Evolutionary conservation across 176 grass and related monocot species (phyloP).

Genomic region (Canna indica): DNA sequence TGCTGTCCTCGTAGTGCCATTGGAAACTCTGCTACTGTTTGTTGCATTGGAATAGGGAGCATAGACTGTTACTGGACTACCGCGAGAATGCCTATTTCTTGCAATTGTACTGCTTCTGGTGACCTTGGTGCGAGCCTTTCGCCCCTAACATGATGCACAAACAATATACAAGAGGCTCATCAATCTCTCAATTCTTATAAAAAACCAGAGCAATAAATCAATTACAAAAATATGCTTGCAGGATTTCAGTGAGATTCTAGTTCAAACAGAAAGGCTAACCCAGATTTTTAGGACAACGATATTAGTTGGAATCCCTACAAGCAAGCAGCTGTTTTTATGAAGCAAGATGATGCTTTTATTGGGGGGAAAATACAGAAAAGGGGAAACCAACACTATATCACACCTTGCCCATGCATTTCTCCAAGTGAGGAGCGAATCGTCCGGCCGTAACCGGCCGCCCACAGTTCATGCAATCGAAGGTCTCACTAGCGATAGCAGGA

Average conservation of each 20-base stretch:
- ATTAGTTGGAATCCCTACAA: background rate
- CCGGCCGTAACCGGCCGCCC: conserved; percentile 61
- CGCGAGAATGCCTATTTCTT: conserved; percentile 43
- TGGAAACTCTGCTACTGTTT: conserved; percentile 27
- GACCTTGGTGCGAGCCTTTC: conserved; percentile 57
- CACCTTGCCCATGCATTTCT: conserved; percentile 99
- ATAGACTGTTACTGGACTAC: conserved; percentile 41
- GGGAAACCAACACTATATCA: background rate
- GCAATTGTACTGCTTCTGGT: conserved; percentile 66
- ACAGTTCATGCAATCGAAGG: conserved; percentile 89
- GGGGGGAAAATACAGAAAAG: too few relatives aligned
- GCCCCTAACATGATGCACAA: conserved; percentile 41
- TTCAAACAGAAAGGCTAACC: background rate
- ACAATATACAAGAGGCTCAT: background rate
- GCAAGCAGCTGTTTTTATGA: background rate
- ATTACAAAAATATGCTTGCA: background rate
- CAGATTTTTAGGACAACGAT: background rate
- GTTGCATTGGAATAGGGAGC: conserved; percentile 36
- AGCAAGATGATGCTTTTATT: background rate
- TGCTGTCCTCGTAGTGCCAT: conserved; percentile 19
- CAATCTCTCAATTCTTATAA: background rate
- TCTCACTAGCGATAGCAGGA: conserved; percentile 60
- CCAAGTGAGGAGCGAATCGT: conserved; percentile 87
- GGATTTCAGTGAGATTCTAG: background rate
- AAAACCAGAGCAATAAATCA: background rate